Evolutionary conservation across 805 yeast species (phyloP).

Genomic region (Starmerella cellae): DNA sequence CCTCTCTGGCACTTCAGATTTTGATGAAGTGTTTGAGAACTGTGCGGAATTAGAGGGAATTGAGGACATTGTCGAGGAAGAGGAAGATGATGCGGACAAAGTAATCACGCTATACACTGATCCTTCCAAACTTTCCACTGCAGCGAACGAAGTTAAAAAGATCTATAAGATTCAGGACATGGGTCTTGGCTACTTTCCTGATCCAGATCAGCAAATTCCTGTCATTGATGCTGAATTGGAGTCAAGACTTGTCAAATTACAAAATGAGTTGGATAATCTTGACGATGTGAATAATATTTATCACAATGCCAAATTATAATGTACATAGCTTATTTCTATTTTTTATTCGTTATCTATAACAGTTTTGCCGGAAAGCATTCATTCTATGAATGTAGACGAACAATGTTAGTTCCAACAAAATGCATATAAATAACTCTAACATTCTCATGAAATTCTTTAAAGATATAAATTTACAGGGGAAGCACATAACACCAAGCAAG

Average conservation of each 20-base stretch:
- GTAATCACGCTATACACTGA: conserved; percentile 46
- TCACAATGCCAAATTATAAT: conserved; percentile 35
- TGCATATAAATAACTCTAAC: no score
- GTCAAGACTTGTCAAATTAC: conserved; percentile 43
- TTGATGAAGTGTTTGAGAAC: conserved; percentile 61
- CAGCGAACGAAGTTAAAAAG: conserved; percentile 45
- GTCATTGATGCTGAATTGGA: conserved; percentile 41
- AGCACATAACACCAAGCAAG: no score
- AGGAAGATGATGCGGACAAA: conserved; percentile 5
- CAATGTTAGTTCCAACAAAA: no score
- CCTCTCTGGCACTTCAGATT: conserved; percentile 26
- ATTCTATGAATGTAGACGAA: no score
- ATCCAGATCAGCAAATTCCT: conserved; percentile 46
- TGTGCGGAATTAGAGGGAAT: conserved; percentile 60
- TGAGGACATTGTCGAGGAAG: conserved; percentile 32
- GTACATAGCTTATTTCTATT: no score
- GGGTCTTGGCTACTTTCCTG: conserved; percentile 56
- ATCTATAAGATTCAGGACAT: conserved; percentile 54
- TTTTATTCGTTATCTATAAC: no score
- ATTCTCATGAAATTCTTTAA: no score
- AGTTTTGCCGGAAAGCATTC: no score
- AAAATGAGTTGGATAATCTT: conserved; percentile 53
- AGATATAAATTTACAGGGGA: no score
- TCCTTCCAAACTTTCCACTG: conserved; percentile 45
- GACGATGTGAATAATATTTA: conserved; percentile 75